Percentiles rank a stretch among this genome's conserved stretches.
phyloP scores from a whole-genome alignment of 768 basidiomycete species.

The Amanita fuliginea region DNA sequence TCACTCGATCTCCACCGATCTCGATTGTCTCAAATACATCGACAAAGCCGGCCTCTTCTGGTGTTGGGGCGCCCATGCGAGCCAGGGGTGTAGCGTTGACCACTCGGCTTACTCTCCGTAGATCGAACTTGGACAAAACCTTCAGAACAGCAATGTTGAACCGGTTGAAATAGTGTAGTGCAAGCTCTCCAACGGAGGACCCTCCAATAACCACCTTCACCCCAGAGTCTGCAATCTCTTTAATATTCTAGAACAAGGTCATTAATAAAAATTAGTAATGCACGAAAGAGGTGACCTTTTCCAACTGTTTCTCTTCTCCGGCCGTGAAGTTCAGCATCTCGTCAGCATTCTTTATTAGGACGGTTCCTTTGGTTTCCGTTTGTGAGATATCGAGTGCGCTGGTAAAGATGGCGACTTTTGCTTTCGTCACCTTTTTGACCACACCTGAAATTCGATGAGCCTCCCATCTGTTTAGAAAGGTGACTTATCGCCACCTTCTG shows the following conservation, averaged over 20 bases:
- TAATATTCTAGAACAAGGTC: slow-evolving; percentile 58
- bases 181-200: slow-evolving; percentile 87
- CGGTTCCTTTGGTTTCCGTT: slow-evolving; percentile 98
- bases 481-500: slow-evolving; percentile 58
- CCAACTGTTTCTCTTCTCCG: slow-evolving; percentile 94
- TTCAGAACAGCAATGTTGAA: slow-evolving; percentile 92
- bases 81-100: slow-evolving; percentile 95
- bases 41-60: slow-evolving; percentile 90
- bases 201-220: slow-evolving; percentile 93
- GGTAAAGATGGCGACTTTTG: slow-evolving; percentile 95
- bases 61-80: slow-evolving; percentile 88
- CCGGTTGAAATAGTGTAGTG: slow-evolving; percentile 93
- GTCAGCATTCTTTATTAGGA: slow-evolving; percentile 87
- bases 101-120: slow-evolving; percentile 88
- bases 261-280: neutral
- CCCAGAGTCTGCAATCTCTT: slow-evolving; percentile 94
- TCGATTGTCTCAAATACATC: slow-evolving; percentile 95
- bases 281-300: slow-evolving; percentile 43
- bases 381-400: slow-evolving; percentile 88
- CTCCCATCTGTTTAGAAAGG: neutral
- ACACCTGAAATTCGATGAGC: slow-evolving; percentile 37
- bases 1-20: slow-evolving; percentile 96
- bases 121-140: slow-evolving; percentile 95
- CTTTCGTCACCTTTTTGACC: slow-evolving; percentile 72
- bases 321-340: slow-evolving; percentile 96